These are phyloP conservation scores for Bauhinia variegata DNA, from an alignment of 306 rosid genomes.

Conservation along the genomic window DNA sequence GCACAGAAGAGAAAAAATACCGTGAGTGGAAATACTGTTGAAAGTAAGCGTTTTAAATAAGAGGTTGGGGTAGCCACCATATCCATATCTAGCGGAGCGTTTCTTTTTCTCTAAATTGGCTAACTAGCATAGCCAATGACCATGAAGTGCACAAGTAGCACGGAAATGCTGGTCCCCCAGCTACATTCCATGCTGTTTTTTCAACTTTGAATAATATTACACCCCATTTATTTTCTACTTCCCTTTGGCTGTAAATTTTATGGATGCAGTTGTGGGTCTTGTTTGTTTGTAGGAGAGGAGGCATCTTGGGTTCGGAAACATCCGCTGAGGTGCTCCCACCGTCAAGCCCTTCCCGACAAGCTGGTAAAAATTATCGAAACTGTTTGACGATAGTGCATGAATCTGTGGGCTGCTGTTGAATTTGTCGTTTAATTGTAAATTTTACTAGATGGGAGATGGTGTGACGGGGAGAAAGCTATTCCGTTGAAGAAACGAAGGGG, in stretches of 20 bases:
- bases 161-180: conserved; percentile 73
- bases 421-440: background rate
- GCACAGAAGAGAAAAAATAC: conserved; percentile 14
- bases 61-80: conserved; percentile 53
- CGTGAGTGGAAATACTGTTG: conserved; percentile 75
- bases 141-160: conserved; percentile 70
- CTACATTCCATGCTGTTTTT: conserved; percentile 36
- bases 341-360: conserved; percentile 57
- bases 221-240: conserved; percentile 22
- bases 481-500: conserved; percentile 82
- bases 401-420: background rate
- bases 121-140: conserved; percentile 45
- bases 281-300: conserved; percentile 53
- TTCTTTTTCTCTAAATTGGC: conserved; percentile 50
- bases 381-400: background rate
- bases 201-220: conserved; percentile 17
- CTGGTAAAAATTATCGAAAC: conserved; percentile 23
- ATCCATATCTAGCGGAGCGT: conserved; percentile 39
- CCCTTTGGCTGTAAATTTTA: conserved; percentile 37
- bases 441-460: conserved; percentile 55
- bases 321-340: conserved; percentile 38
- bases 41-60: conserved; percentile 46
- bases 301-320: conserved; percentile 46
- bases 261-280: conserved; percentile 36
- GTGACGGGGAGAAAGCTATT: conserved; percentile 68